A percentile compares a stretch with the other conserved stretches of the same genome.
Evolutionary conservation across 331 rosid species (phyloP).

Genomic region (Malus hybrid): DNA sequence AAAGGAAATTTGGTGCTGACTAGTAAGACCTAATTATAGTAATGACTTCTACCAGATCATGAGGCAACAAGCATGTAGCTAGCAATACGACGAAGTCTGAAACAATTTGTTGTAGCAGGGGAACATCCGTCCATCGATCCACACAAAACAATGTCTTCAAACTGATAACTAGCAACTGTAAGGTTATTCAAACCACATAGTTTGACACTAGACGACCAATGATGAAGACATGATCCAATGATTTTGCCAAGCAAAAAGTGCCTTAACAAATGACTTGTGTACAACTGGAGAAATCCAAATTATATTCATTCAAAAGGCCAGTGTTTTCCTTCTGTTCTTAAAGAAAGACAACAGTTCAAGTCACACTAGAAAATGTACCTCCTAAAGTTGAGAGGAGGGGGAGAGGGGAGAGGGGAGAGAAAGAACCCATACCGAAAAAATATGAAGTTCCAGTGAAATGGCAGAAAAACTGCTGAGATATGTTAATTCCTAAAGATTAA

Average conservation of each 20-base stretch:
- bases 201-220: not conserved
- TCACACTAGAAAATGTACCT: not conserved
- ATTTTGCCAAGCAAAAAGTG: not conserved
- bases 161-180: not conserved
- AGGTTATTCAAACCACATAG: not conserved
- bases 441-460: not conserved
- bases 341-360: not conserved
- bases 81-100: not conserved
- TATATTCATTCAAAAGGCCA: too few species aligned
- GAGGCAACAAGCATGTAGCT: not conserved
- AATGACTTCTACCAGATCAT: too few species aligned
- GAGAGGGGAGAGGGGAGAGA: not conserved
- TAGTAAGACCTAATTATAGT: too few species aligned
- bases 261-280: not conserved
- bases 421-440: not conserved
- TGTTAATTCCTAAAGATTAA: not conserved
- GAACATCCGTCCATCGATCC: not conserved
- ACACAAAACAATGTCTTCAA: not conserved
- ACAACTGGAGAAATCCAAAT: not conserved
- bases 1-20: too few species aligned
- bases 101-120: not conserved
- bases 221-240: not conserved
- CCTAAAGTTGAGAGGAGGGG: too few species aligned
- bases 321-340: too few species aligned
- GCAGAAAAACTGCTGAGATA: not conserved